Evolutionary conservation across 2,329 filamentous ascomycete genomes (phyloP).

Genomic region (Alternaria atra): DNA sequence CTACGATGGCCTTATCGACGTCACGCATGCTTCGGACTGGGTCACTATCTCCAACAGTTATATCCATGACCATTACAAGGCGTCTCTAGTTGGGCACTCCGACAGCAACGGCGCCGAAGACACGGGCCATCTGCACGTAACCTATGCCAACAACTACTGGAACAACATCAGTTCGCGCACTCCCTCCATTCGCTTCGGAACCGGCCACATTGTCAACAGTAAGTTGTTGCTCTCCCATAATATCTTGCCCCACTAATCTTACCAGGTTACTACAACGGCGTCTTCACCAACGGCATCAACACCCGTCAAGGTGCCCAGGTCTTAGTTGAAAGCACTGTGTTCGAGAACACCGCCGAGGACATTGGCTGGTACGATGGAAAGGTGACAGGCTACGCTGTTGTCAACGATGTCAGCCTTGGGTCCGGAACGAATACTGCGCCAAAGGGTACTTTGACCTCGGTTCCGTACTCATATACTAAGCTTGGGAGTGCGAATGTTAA

Average conservation of each 20-base stretch:
- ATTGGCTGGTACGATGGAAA: slow-evolving; percentile 48
- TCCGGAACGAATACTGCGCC: slow-evolving; percentile 40
- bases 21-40: slow-evolving; percentile 70
- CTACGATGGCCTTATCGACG: slow-evolving; percentile 73
- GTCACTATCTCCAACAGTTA: slow-evolving; percentile 64
- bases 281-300: slow-evolving; percentile 53
- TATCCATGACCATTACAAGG: slow-evolving; percentile 69
- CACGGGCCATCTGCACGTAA: slow-evolving; percentile 68
- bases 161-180: slow-evolving; percentile 69
- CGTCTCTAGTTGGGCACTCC: slow-evolving; percentile 66
- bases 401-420: slow-evolving; percentile 52
- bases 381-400: slow-evolving; percentile 51
- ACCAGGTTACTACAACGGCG: slow-evolving; percentile 47
- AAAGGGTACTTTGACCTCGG: slow-evolving; percentile 44
- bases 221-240: neutral
- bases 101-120: slow-evolving; percentile 68
- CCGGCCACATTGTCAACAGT: slow-evolving; percentile 67
- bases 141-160: slow-evolving; percentile 73
- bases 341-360: neutral
- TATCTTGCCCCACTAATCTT: neutral
- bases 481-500: slow-evolving; percentile 12
- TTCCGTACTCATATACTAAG: slow-evolving; percentile 46
- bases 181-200: slow-evolving; percentile 72
- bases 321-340: slow-evolving; percentile 49
- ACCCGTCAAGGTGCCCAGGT: slow-evolving; percentile 54